These are phyloP conservation scores for Eucalyptus erythrocorys DNA, from an alignment of 345 rosid genomes.

Conservation along the genomic window DNA sequence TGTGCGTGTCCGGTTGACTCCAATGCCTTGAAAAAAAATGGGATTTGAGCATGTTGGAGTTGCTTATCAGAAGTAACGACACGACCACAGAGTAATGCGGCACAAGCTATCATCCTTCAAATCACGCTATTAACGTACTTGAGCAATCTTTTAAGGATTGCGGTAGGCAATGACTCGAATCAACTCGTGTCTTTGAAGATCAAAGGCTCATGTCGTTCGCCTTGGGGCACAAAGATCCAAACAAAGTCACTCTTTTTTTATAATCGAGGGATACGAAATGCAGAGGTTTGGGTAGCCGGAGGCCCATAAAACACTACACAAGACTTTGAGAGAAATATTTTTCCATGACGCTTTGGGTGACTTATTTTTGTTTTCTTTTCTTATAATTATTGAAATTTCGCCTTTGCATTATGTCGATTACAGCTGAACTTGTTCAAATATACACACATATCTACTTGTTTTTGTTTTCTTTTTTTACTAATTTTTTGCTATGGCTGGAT, in stretches of 20 bases:
- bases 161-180: background rate
- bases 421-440: too few species aligned
- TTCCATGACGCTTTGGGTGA: too few species aligned
- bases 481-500: too few species aligned
- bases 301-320: background rate
- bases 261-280: background rate
- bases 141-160: background rate
- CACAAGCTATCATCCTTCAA: background rate
- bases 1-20: background rate
- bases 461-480: too few species aligned
- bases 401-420: too few species aligned
- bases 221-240: background rate
- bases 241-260: background rate
- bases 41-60: background rate
- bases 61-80: background rate
- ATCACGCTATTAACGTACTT: background rate
- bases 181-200: background rate
- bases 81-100: background rate
- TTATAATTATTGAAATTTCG: too few species aligned
- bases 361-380: too few species aligned
- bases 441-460: too few species aligned
- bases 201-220: background rate
- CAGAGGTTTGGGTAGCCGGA: background rate
- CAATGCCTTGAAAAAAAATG: background rate
- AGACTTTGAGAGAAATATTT: background rate